These are phyloP conservation scores for Saccharomycopsis olivae DNA, from an alignment of 805 yeast species.

Conservation along the genomic window DNA sequence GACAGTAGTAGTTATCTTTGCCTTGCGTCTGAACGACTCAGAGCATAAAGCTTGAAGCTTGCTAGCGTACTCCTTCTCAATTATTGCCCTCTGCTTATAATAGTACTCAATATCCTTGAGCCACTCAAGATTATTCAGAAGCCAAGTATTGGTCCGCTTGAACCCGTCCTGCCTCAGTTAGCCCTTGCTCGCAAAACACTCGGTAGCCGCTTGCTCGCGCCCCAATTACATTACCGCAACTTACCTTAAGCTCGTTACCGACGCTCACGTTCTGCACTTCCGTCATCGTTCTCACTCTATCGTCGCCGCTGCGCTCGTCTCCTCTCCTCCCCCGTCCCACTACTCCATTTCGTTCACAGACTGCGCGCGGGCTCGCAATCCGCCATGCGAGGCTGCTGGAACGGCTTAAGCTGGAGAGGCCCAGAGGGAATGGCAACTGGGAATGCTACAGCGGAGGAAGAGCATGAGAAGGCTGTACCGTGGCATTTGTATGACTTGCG, in stretches of 20 bases:
- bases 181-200: background rate
- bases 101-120: conserved; percentile 70
- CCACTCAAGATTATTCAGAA: conserved; percentile 61
- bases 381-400: no score
- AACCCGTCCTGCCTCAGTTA: conserved; percentile 25
- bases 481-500: no score
- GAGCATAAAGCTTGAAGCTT: conserved; percentile 53
- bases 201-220: no score
- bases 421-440: no score
- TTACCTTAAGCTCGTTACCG: conserved; percentile 18
- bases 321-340: no score
- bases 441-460: no score
- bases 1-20: conserved; percentile 51
- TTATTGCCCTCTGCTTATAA: conserved; percentile 68
- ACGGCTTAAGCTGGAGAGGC: no score
- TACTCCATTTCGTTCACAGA: no score
- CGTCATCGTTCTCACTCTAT: background rate
- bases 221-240: background rate
- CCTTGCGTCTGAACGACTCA: conserved; percentile 67
- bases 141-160: conserved; percentile 73
- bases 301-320: no score
- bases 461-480: no score
- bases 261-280: conserved; percentile 21
- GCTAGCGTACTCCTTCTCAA: conserved; percentile 76
- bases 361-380: no score